Conservation (phyloP, 352 stramenopile genomes). For the Globisporangium nodosum region DNA sequence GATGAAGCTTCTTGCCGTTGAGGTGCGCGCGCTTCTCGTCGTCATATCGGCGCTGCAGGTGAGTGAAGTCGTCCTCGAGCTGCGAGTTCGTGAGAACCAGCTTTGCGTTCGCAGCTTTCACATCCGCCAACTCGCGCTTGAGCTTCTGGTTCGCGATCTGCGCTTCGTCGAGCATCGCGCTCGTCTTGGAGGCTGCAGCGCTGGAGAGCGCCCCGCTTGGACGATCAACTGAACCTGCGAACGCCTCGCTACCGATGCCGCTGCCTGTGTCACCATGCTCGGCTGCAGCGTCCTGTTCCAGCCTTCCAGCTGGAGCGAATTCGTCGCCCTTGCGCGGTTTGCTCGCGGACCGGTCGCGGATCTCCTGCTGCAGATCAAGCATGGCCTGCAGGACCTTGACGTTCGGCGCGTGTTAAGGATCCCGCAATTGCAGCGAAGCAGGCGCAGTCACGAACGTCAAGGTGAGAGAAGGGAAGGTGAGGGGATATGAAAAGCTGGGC, state of each 20-base stretch:
- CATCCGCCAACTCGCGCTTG: conserved; percentile 52
- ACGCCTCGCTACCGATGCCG: not conserved
- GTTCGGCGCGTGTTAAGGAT: conserved; percentile 19
- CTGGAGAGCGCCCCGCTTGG: not conserved
- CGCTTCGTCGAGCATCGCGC: conserved; percentile 40
- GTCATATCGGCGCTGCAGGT: conserved; percentile 66
- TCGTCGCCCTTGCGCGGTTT: conserved; percentile 12
- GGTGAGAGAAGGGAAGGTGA: conserved; percentile 1
- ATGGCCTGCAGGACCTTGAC: conserved; percentile 49
- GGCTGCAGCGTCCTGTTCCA: not conserved
- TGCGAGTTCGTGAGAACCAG: conserved; percentile 64
- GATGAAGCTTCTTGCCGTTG: conserved; percentile 60
- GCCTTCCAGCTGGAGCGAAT: not conserved
- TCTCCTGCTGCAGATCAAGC: conserved; percentile 47
- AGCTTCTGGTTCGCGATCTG: conserved; percentile 73
- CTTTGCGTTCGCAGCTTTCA: conserved; percentile 58
- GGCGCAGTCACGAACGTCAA: not conserved
- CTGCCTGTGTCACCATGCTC: not conserved
- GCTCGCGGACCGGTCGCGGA: conserved; percentile 29
- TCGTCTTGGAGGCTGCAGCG: conserved; percentile 7
- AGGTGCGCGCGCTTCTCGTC: conserved; percentile 58
- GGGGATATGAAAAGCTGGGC: conserved; percentile 68
- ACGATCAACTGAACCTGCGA: not conserved
- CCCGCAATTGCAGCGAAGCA: not conserved
- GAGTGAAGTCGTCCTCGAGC: conserved; percentile 58